Evolutionary conservation across 306 rosid genomes (phyloP), one percentile per base, ranked within the genome.

Genomic region (Glycine tomentella): DNA sequence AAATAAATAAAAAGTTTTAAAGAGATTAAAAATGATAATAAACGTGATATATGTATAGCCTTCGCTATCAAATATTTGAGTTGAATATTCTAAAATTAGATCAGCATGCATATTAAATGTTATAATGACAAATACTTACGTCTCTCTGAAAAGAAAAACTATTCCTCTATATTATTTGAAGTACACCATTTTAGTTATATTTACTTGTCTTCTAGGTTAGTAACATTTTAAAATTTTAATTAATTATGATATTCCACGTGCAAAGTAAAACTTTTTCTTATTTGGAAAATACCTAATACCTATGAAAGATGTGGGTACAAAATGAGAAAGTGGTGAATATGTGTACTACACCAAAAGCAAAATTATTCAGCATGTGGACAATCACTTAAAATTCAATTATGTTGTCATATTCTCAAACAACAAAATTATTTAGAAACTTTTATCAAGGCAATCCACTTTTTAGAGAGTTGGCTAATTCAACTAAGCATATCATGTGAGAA

Each of bases 271-370:
- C 14, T 20, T n/a, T 42, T 66, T 8, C 34, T 67, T 67, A 3
- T 16, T 38, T 64, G 38, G 20, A 64, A 66, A 67, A 44, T 44
- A 16, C 34, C 72, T 42, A 42, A 67, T 67, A 15, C 53, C 53
- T 44, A 67, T 66, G 51, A 40, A 40, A 66, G 52, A 66, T 3
- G 72, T 66, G 72, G 72, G 72, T 38, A 65, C 70, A 42, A 3
- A 12, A 33, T 36, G 50, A 65, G 31, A 65, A 64, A 66, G 51
- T 40, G 51, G 14, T 66, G 72, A 66, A 66, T n/a, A 38, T 66
- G 49, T 66, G 72, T 42, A 15, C 72, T 40, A 66, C 51, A 42
- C 52, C 25, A 66, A 66, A 66, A 66, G 72, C 34, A 66, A 66
- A 42, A 66, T 42, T 66, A 66, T 66, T 42, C n/a, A 44, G 52